These are phyloP conservation scores for Podospora comata DNA, from an alignment of 495 filamentous ascomycete genomes.

Conservation along the genomic window DNA sequence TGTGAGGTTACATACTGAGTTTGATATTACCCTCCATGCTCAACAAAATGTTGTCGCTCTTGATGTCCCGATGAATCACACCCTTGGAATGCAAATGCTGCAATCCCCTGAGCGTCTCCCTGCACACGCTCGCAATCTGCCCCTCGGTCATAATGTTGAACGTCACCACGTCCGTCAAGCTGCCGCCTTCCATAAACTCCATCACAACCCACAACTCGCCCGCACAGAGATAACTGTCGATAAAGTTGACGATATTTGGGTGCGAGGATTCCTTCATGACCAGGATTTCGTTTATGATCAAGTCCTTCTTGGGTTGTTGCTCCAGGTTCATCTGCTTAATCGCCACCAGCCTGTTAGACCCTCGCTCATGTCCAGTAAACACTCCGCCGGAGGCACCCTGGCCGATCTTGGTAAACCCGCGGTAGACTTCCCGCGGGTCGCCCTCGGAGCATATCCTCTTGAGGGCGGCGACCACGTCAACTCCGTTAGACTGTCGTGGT, in stretches of 20 bases:
- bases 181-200: conserved; percentile 99
- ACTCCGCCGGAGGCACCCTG: conserved; percentile 97
- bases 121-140: conserved; percentile 92
- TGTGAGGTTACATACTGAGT: conserved; percentile 65
- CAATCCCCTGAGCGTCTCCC: conserved; percentile 87
- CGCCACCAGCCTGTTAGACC: conserved; percentile 81
- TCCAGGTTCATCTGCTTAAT: conserved; percentile 99
- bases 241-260: conserved; percentile 98
- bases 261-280: conserved; percentile 99
- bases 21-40: conserved; percentile 97
- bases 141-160: conserved; percentile 98
- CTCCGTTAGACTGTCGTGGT: conserved; percentile 63
- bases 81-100: conserved; percentile 97
- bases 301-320: conserved; percentile 96
- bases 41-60: conserved; percentile 95
- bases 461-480: conserved; percentile 79
- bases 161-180: conserved; percentile 95
- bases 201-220: conserved; percentile 98
- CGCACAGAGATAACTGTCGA: conserved; percentile 86
- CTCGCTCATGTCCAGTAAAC: conserved; percentile 83
- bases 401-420: conserved; percentile 89
- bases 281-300: conserved; percentile 98
- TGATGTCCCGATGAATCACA: conserved; percentile 97
- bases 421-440: conserved; percentile 83
- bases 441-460: conserved; percentile 84